phyloP scores from a whole-genome alignment of 805 yeast genomes.

The Candida arabinofermentans region DNA sequence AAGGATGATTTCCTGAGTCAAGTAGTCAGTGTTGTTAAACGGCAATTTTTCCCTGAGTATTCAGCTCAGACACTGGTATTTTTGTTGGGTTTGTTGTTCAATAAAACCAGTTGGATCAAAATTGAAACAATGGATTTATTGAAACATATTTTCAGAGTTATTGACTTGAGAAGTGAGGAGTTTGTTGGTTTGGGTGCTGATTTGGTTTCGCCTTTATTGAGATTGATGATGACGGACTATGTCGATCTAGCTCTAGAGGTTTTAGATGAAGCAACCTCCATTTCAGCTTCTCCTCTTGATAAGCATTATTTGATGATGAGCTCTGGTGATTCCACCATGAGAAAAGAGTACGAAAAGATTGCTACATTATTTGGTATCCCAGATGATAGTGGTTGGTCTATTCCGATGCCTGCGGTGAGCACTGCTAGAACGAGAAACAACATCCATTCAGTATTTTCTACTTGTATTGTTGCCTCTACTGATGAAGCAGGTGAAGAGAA shows the following conservation, averaged over 20 bases:
- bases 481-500: slow-evolving; percentile 38
- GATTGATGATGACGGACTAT: slow-evolving; percentile 75
- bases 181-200: slow-evolving; percentile 94
- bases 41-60: slow-evolving; percentile 66
- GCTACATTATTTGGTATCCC: slow-evolving; percentile 94
- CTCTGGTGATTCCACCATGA: slow-evolving; percentile 73
- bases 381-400: slow-evolving; percentile 93
- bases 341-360: slow-evolving; percentile 78
- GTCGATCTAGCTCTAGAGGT: slow-evolving; percentile 90
- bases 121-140: slow-evolving; percentile 74
- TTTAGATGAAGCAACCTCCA: slow-evolving; percentile 74
- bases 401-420: slow-evolving; percentile 91
- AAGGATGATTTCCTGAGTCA: slow-evolving; percentile 86
- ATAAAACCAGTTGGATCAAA: slow-evolving; percentile 75
- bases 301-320: slow-evolving; percentile 90
- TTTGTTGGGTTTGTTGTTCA: slow-evolving; percentile 73
- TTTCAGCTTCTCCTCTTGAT: slow-evolving; percentile 89
- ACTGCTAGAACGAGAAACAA: slow-evolving; percentile 87
- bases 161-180: slow-evolving; percentile 72
- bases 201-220: slow-evolving; percentile 80
- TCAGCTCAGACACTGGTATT: slow-evolving; percentile 74
- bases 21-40: slow-evolving; percentile 63
- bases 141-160: slow-evolving; percentile 68
- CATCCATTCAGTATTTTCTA: slow-evolving; percentile 91
- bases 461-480: slow-evolving; percentile 53